These are phyloP conservation scores for Boletus hoseneyae DNA, from an alignment of 1,284 basidiomycete genomes.

Conservation along the genomic window DNA sequence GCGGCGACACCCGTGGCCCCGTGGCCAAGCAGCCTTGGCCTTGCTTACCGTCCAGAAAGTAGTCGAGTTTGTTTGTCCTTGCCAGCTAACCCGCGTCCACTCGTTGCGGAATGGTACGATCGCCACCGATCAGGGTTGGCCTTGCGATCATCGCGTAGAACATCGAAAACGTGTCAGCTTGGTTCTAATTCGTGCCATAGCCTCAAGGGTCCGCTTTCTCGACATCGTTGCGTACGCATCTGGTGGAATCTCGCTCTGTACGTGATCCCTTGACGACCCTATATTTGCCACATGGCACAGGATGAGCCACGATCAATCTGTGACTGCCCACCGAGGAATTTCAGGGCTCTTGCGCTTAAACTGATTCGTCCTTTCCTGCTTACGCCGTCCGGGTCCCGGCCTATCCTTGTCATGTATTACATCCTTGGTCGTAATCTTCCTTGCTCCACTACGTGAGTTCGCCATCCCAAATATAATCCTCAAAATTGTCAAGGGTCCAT, in stretches of 20 bases:
- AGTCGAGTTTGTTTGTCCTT: constrained; percentile 10
- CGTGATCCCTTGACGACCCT: neutral
- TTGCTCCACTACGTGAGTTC: constrained; percentile 27
- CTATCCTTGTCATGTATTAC: constrained; percentile 6
- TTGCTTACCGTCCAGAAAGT: neutral
- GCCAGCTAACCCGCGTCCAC: neutral
- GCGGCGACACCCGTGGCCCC: constrained; percentile 17
- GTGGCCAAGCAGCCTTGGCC: constrained; percentile 6
- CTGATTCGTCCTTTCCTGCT: neutral
- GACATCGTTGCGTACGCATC: constrained; percentile 12
- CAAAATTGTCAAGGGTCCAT: constrained; percentile 57
- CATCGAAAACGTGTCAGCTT: constrained; percentile 31
- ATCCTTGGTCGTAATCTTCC: constrained; percentile 9
- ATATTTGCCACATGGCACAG: constrained; percentile 6
- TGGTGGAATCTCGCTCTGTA: neutral
- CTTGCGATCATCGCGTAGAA: constrained; percentile 18
- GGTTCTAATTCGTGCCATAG: constrained; percentile 9
- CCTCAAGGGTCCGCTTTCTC: constrained; percentile 16
- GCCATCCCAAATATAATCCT: constrained; percentile 67
- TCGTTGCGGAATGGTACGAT: too few relatives aligned
- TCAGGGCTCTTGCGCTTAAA: constrained; percentile 1
- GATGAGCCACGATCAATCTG: neutral
- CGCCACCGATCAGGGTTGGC: constrained; percentile 27
- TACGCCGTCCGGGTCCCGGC: neutral
- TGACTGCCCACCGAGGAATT: neutral